Evolutionary conservation across 2,329 filamentous ascomycete species (phyloP).

Genomic region (Camillea tinctor): DNA sequence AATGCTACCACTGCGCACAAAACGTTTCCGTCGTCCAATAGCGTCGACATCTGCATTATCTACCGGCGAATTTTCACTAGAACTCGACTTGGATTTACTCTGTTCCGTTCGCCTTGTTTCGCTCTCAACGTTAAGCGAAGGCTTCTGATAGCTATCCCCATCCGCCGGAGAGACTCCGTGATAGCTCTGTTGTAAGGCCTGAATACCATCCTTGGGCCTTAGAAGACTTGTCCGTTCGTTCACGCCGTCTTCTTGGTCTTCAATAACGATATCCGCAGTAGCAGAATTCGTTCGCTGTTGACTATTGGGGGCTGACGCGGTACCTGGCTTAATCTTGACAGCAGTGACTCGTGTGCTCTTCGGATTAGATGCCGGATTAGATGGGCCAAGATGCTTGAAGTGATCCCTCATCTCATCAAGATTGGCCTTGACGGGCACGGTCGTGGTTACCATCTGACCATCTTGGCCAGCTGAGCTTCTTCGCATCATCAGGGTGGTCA

Average conservation of each 20-base stretch:
- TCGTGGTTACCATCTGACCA: slow-evolving; percentile 45
- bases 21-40: slow-evolving; percentile 31
- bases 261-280: slow-evolving; percentile 17
- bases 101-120: slow-evolving; percentile 15
- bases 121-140: slow-evolving; percentile 9
- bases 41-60: slow-evolving; percentile 19
- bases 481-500: slow-evolving; percentile 59
- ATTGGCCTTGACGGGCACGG: slow-evolving; percentile 58
- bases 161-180: slow-evolving; percentile 37
- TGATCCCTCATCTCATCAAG: slow-evolving; percentile 63
- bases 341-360: slow-evolving; percentile 60
- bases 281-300: slow-evolving; percentile 23
- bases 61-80: slow-evolving; percentile 20
- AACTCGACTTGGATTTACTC: slow-evolving; percentile 17
- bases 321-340: slow-evolving; percentile 63
- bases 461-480: slow-evolving; percentile 56
- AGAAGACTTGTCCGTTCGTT: slow-evolving; percentile 45
- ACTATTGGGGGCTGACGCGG: slow-evolving; percentile 12
- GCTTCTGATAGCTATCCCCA: slow-evolving; percentile 19
- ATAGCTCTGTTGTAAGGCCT: slow-evolving; percentile 57
- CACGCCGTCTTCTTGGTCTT: slow-evolving; percentile 23
- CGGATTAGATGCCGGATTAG: slow-evolving; percentile 64
- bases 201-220: slow-evolving; percentile 61
- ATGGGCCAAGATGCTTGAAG: slow-evolving; percentile 64
- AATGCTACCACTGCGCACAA: slow-evolving; percentile 69